Conservation (phyloP, 441 rosid species). For the Kokia cookei region DNA sequence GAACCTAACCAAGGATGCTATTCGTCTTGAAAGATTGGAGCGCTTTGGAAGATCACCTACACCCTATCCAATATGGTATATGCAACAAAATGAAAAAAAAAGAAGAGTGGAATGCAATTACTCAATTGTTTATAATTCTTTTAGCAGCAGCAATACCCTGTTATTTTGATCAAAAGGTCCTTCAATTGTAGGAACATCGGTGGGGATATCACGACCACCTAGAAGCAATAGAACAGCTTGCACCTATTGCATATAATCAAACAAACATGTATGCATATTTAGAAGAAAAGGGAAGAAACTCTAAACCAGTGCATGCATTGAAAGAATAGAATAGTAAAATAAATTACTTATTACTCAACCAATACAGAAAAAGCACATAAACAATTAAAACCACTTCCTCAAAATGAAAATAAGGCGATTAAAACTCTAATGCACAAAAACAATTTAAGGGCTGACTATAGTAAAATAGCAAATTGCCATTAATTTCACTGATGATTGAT, state of each 20-base stretch:
- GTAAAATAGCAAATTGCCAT: not conserved
- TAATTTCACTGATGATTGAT: not conserved
- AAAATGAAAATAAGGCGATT: not conserved
- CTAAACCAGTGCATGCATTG: not conserved
- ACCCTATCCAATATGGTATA: constrained; percentile 30
- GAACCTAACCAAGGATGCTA: constrained; percentile 76
- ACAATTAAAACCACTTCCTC: not conserved
- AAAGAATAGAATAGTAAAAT: not conserved
- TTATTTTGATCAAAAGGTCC: constrained; percentile 38
- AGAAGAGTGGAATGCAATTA: not conserved
- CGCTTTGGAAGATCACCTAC: constrained; percentile 40
- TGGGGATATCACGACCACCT: constrained; percentile 52
- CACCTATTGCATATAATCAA: constrained; percentile 36
- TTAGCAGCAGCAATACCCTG: constrained; percentile 32
- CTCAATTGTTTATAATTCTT: not conserved
- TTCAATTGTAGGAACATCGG: constrained; percentile 47
- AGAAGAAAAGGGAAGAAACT: not conserved
- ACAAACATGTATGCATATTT: not conserved
- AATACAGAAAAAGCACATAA: not conserved
- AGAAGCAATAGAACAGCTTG: constrained; percentile 70
- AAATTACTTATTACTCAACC: not conserved
- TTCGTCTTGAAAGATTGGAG: constrained; percentile 59
- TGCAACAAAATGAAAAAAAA: constrained; percentile 11
- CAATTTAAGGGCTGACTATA: not conserved
- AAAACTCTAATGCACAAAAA: not conserved